Conservation (phyloP, 2,329 filamentous ascomycete species). For the Cytospora schulzeri region DNA sequence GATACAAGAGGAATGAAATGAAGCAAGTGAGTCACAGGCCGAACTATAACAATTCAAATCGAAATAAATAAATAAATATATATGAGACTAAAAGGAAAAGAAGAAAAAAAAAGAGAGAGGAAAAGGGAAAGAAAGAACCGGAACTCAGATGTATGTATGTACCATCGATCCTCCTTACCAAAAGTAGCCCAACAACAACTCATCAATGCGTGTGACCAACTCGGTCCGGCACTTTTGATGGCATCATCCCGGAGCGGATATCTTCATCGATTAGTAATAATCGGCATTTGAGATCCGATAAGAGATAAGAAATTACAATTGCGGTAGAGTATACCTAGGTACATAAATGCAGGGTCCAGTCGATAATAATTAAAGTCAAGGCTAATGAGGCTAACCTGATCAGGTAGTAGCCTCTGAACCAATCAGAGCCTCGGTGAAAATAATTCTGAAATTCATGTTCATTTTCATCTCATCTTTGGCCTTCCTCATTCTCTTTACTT, state of each 20-base stretch:
- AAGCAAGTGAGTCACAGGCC: neutral
- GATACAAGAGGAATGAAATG: neutral
- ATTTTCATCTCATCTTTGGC: conserved; percentile 9
- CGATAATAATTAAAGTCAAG: neutral
- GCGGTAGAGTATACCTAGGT: too few relatives aligned
- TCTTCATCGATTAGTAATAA: neutral
- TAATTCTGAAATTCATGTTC: conserved; percentile 23
- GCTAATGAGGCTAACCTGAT: conserved; percentile 13
- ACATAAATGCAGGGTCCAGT: neutral
- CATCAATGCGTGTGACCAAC: too few relatives aligned
- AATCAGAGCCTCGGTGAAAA: conserved; percentile 22
- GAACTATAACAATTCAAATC: too few relatives aligned
- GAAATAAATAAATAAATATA: too few relatives aligned
- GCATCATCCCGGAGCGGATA: neutral
- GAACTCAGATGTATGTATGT: too few relatives aligned
- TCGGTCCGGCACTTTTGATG: neutral
- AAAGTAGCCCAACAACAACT: neutral
- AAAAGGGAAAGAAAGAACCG: neutral
- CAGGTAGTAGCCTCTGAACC: conserved; percentile 7
- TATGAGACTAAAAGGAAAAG: too few relatives aligned
- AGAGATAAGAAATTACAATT: neutral
- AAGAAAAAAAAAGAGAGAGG: neutral
- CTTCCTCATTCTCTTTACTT: neutral
- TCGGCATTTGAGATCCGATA: neutral
- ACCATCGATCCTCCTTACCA: neutral